Percentiles rank a stretch among this genome's conserved stretches.
Evolutionary conservation across 108 stramenopile species (phyloP).

Genomic region (Cyclotella sp.): DNA sequence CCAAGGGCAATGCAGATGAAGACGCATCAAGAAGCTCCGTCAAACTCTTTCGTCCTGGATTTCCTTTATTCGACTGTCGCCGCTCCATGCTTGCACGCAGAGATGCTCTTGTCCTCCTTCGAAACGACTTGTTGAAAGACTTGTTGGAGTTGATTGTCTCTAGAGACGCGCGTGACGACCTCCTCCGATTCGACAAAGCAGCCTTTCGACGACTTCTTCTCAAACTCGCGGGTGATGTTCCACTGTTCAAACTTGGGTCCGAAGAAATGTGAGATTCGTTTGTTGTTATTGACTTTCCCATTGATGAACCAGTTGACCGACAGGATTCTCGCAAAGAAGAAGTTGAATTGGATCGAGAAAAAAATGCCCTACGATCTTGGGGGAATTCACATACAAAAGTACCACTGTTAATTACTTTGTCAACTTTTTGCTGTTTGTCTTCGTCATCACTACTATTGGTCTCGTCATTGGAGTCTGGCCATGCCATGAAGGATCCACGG

Average conservation of each 20-base stretch:
- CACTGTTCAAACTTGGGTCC: not conserved
- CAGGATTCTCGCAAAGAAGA: not conserved
- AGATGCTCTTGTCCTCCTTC: not conserved
- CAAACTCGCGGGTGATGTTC: not conserved
- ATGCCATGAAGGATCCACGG: constrained; percentile 11
- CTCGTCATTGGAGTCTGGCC: constrained; percentile 5
- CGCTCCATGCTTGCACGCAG: not conserved
- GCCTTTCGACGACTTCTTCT: too few relatives aligned
- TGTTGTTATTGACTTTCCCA: not conserved
- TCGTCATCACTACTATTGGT: not conserved
- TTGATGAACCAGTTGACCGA: not conserved
- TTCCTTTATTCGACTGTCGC: not conserved
- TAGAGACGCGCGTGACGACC: not conserved
- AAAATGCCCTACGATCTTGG: not conserved
- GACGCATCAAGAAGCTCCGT: not conserved
- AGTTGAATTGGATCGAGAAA: not conserved
- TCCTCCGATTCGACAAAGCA: not conserved
- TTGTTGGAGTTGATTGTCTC: not conserved
- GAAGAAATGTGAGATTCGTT: not conserved
- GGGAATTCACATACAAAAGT: not conserved
- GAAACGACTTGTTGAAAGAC: not conserved
- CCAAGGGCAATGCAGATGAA: not conserved
- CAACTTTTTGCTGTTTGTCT: not conserved
- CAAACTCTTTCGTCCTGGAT: not conserved
- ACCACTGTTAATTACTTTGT: not conserved